phyloP scores from a whole-genome alignment of 208 protist genomes.

The Naegleria gruberi region DNA sequence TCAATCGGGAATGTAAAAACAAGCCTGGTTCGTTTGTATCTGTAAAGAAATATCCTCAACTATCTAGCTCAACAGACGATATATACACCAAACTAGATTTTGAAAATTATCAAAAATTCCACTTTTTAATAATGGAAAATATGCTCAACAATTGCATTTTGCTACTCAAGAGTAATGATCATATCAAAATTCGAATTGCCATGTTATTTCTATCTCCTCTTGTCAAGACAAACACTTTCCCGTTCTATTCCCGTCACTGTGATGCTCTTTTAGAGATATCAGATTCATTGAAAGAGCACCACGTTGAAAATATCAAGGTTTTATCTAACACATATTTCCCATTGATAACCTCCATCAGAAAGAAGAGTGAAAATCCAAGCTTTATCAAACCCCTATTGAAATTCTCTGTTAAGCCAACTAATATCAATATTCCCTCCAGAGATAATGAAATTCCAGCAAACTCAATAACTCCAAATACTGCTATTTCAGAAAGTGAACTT shows the following conservation, averaged over 20 bases:
- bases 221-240: background rate
- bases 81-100: background rate
- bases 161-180: background rate
- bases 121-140: background rate
- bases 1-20: background rate
- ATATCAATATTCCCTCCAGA: background rate
- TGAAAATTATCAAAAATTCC: background rate
- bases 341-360: background rate
- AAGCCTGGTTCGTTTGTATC: background rate
- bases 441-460: background rate
- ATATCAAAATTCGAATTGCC: background rate
- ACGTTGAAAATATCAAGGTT: background rate
- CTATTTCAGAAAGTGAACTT: background rate
- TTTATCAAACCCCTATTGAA: background rate
- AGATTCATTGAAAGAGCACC: background rate
- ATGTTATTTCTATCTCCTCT: background rate
- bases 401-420: background rate
- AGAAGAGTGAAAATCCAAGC: background rate
- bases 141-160: background rate
- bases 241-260: background rate
- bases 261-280: background rate
- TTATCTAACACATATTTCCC: background rate
- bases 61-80: background rate
- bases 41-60: background rate
- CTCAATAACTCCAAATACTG: background rate